Conservation (phyloP, 2,329 filamentous ascomycete genomes). For the Epichloe hybrida region DNA sequence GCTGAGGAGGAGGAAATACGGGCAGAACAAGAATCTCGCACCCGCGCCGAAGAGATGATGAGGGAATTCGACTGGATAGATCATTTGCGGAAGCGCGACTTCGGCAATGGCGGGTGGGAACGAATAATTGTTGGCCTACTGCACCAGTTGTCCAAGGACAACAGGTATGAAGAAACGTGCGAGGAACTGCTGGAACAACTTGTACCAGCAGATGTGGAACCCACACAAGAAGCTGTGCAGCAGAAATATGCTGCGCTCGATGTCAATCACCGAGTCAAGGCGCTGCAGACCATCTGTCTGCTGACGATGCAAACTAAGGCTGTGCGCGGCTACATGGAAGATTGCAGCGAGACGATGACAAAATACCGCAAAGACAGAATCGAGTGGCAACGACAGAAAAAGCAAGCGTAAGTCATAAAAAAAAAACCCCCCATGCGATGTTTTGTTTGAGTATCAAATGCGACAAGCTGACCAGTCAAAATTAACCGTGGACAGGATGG, state of each 20-base stretch:
- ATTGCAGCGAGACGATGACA: constrained; percentile 90
- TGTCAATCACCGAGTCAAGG: constrained; percentile 68
- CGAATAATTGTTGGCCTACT: constrained; percentile 76
- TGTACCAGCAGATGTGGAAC: constrained; percentile 64
- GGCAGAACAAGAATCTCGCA: constrained; percentile 36
- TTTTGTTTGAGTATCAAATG: neutral
- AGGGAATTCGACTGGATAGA: constrained; percentile 72
- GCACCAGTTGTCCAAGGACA: constrained; percentile 68
- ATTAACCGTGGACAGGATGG: constrained; percentile 33
- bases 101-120: constrained; percentile 82
- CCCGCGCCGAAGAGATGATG: constrained; percentile 66
- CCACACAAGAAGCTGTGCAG: constrained; percentile 60
- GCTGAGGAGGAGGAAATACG: constrained; percentile 35
- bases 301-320: constrained; percentile 76
- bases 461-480: constrained; percentile 1
- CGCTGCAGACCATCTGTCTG: constrained; percentile 74
- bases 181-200: constrained; percentile 69
- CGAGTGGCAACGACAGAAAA: constrained; percentile 70
- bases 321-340: constrained; percentile 77
- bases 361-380: constrained; percentile 91
- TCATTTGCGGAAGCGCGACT: constrained; percentile 68
- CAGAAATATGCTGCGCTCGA: constrained; percentile 63
- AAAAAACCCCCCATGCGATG: constrained; percentile 2
- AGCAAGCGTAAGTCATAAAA: constrained; percentile 41
- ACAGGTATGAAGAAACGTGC: constrained; percentile 55